Evolutionary conservation across 2,329 filamentous ascomycete species (phyloP), one percentile per base, ranked within the genome.

Genomic region (Sclerotinia borealis): DNA sequence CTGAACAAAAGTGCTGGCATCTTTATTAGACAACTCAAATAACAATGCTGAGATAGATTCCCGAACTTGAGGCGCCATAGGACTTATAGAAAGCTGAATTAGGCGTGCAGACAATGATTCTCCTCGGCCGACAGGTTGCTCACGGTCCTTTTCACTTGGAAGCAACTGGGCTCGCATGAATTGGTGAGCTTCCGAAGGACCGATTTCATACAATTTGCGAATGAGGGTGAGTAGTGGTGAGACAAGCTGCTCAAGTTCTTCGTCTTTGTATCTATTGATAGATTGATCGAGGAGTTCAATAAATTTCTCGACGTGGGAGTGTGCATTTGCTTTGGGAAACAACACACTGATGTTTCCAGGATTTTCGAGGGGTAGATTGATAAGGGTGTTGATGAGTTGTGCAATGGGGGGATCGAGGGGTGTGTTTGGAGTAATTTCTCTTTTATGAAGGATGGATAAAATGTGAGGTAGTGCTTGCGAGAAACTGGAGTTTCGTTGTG

Each of bases 21-120:
- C 87, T 70, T 87, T 90, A 67, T 88, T 89, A 0, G 92, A 96
- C 34, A 98, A 81, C 68, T 96, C 90, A 74, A 96, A 99, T 66
- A 97, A 83, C 29, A 99, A 80, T 36, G 88, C 82, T 0, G 90
- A 90, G 59, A 96, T 88, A 22, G 85, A 84, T 52, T 90, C 86
- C 22, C 92, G 85, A 3, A 96, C 79, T 45, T 87, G 86, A 0
- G 91, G 85, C 0, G 90, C 83, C 49, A 85, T 76, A 0, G 92
- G 84, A 17, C 90, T 91, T 6, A 87, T 91, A 2, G 90, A 92
- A 47, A 95, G 85, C 61, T 86, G 85, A 58, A 99, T 82, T 1
- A 99, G 79, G 65, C 86, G 85, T 2, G 92, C 88, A 1, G 93
- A 83, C 0, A 98, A 79, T 0, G 88, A 90, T 34, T 87, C 80